Evolutionary conservation across 2,329 filamentous ascomycete species (phyloP).

Genomic region (Aspergillus neotritici): DNA sequence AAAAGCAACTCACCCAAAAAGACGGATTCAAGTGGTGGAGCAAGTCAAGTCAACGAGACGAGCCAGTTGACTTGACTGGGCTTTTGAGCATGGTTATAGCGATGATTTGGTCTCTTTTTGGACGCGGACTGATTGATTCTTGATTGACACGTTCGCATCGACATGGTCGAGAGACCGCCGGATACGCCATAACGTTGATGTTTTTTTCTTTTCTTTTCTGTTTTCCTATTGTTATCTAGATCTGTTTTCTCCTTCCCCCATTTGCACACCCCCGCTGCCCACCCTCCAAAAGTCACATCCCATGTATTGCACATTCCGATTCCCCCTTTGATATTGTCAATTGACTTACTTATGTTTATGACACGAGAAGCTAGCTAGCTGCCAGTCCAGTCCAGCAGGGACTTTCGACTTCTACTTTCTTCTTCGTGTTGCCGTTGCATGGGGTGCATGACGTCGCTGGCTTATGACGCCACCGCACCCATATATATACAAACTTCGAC

Average conservation of each 20-base stretch:
- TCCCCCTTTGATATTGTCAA: too few species aligned
- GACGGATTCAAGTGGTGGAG: conserved; percentile 8
- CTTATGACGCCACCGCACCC: too few species aligned
- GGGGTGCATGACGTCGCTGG: too few species aligned
- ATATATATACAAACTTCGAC: too few species aligned
- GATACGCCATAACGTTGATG: conserved; percentile 22
- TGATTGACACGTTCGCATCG: conserved; percentile 6
- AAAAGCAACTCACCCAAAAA: conserved; percentile 12
- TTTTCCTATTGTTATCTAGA: conserved; percentile 12
- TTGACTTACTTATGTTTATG: too few species aligned
- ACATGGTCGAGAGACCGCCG: conserved; percentile 11
- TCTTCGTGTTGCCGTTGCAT: too few species aligned
- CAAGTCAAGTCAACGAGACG: conserved; percentile 13
- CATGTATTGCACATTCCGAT: too few species aligned
- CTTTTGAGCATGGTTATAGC: not conserved
- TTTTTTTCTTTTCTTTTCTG: conserved; percentile 17
- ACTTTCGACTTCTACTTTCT: too few species aligned
- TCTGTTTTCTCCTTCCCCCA: conserved; percentile 9
- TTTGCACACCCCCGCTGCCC: conserved; percentile 16
- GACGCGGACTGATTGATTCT: conserved; percentile 8
- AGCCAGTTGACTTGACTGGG: conserved; percentile 14
- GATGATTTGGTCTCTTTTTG: conserved; percentile 7
- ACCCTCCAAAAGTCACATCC: not conserved
- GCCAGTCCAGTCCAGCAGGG: too few species aligned
- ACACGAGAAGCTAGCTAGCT: too few species aligned